Evolutionary conservation across 139 green algal species (phyloP).

Genomic region (Volvox reticuliferus): DNA sequence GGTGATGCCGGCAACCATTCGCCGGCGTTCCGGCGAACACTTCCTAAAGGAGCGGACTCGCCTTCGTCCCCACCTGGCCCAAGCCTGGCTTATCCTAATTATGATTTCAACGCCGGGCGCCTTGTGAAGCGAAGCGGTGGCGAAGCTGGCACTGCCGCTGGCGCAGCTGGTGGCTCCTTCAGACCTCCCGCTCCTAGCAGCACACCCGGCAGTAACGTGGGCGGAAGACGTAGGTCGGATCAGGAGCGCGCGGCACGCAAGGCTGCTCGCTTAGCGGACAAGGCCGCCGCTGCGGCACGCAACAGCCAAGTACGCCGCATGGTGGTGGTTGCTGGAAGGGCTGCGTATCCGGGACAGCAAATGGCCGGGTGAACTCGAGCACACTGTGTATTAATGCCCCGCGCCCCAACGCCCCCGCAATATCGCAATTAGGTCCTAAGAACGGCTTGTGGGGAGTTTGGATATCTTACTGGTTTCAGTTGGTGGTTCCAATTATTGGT

Average conservation of each 20-base stretch:
- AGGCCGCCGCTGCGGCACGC: neutral
- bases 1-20: neutral
- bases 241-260: neutral
- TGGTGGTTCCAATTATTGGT: too few species aligned
- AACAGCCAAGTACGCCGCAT: neutral
- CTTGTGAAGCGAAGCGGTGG: neutral
- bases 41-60: neutral
- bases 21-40: too few species aligned
- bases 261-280: slow-evolving; percentile 6
- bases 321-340: neutral
- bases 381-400: too few species aligned
- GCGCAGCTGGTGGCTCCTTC: neutral
- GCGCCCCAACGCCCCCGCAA: neutral
- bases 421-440: neutral
- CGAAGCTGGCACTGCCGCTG: neutral
- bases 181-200: neutral
- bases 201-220: neutral
- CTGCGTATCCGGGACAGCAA: neutral
- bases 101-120: neutral
- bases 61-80: neutral
- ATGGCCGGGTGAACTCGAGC: neutral
- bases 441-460: neutral
- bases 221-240: neutral
- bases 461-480: too few species aligned
- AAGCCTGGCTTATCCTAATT: neutral